Base-by-base conservation (phyloP, 2,329 filamentous ascomycete species). In the Pseudogymnoascus destructans region DNA sequence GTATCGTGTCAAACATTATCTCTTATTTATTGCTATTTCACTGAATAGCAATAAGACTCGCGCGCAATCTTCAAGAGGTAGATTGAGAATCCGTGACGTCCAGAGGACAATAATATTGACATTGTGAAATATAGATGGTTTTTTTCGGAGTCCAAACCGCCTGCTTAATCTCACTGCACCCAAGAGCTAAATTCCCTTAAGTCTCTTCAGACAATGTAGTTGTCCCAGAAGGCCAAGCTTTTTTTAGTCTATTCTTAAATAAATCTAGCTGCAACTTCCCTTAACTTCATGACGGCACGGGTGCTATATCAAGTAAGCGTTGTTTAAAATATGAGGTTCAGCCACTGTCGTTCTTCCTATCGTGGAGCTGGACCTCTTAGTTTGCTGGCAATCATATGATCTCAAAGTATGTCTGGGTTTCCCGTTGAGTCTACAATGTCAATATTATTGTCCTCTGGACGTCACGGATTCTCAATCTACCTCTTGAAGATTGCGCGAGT, bases 381-480 rank as follows among this genome's bases (percentile, higher is more conserved):
- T 9, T 52, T 27, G 42, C 23, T 52, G 42, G 30, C 52, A 60
- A 69, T 63, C 57, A 59, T 63, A 13, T 61, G 55, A 7, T 64
- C 66, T 13, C 64, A 57, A 8, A 58, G 59, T 35, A 59, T 56
- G 49, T 67, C 63, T 6, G 59, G 62, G 25, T 30, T 60, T 17
- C 25, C 38, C 5, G 60, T 65, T 25, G 66, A 66, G 54, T 69
- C 63, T 9, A 70, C 64, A 52, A 52, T 52, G 8, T 66, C 27
- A 32, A 69, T 62, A 27, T 58, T 58, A 56, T 64, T 59, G 7
- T 55, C 11, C n/a, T 59, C 46, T 17, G 69, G 69, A 2, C 69
- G 66, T 23, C 63, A 68, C 5, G 69, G 70, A 9, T 60, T 63
- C 19, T 68, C 64, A 5, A 70, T 68, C 68, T 69, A 70, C 11